phyloP scores from a whole-genome alignment of 805 yeast species.

The Barnettozyma wickerhamii region DNA sequence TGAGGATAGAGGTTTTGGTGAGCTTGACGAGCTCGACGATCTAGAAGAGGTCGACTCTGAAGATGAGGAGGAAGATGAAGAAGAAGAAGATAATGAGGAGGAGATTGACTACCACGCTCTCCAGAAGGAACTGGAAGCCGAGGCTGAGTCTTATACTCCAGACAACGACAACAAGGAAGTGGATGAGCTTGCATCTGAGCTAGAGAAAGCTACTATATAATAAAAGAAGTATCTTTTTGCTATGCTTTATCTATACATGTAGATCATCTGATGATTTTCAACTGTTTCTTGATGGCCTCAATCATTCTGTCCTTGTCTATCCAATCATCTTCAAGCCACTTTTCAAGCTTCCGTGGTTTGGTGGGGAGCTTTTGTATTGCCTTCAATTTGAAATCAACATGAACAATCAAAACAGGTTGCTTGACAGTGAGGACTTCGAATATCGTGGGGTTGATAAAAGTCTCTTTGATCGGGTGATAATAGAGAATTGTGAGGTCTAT shows the following conservation, averaged over 20 bases:
- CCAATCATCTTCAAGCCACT: conserved; percentile 79
- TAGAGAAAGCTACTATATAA: conserved; percentile 50
- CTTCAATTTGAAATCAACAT: conserved; percentile 25
- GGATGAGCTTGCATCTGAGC: conserved; percentile 53
- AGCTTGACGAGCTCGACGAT: conserved; percentile 90
- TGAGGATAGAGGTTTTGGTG: conserved; percentile 71
- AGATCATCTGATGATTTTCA: conserved; percentile 19
- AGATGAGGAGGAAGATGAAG: conserved; percentile 33
- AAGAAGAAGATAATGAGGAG: conserved; percentile 40
- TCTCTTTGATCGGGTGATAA: conserved; percentile 29
- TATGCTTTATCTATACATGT: too few relatives aligned
- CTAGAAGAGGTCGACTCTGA: conserved; percentile 76
- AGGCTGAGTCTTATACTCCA: conserved; percentile 38
- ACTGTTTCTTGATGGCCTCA: conserved; percentile 33
- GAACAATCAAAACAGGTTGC: conserved; percentile 26
- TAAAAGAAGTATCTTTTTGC: neutral
- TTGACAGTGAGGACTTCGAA: conserved; percentile 33
- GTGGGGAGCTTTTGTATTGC: conserved; percentile 44
- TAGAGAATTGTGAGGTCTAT: conserved; percentile 35
- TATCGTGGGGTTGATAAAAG: conserved; percentile 33
- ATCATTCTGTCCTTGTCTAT: conserved; percentile 56
- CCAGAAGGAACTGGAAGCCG: conserved; percentile 38
- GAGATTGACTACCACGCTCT: conserved; percentile 22
- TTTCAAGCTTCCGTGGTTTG: conserved; percentile 54
- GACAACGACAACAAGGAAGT: conserved; percentile 41